Base-by-base conservation (phyloP, 2,329 filamentous ascomycete genomes). In the Sclerotinia minor region DNA sequence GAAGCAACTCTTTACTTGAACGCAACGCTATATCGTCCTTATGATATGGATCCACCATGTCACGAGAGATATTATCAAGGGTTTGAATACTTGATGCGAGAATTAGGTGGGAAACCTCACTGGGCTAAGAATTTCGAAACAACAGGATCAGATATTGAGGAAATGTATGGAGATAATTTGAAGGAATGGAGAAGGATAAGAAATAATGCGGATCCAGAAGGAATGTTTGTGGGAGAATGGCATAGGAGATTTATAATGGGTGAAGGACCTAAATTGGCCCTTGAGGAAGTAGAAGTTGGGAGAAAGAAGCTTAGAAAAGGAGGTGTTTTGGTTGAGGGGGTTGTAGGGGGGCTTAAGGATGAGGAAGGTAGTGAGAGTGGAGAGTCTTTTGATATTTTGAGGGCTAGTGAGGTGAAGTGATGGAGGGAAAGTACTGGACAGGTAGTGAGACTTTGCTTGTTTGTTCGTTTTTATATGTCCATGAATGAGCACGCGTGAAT, bases 151-250 rank as follows among this genome's bases (percentile, higher is more conserved):
- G 87, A 91, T 41, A 83, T 96, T 54, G 83, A 86, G 68, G 77
- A 78, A 1, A 87, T 92, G 78, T 96, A 95, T 76, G 89, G 89
- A 52, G 78, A 83, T n/a, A 81, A 89, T 59, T 81, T 96, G 68
- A 79, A 83, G 24, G 80, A 85, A 58, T 97, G 90, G 85, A 82
- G 90, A 52, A 80, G 83, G 38, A 83, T 96, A 8, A 84, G 93
- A 65, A 83, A 89, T 69, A 83, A 87, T 64, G 87, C 86, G 45
- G 92, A 97, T 75, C 89, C 90, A 0, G 87, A 93, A 69, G 92
- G 92, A 67, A 89, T 96, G 85, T 97, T 97, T 79, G 83, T 94
- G 19, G 94, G 94, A 2, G 89, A 93, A 60, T 99, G 94, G 94
- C 92, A 97, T 79, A 84, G 90, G 38, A 84, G 89, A 64, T 86